Evolutionary conservation across 2,329 filamentous ascomycete species (phyloP), one percentile per base, ranked within the genome.

Genomic region (Ophiobolus disseminans): DNA sequence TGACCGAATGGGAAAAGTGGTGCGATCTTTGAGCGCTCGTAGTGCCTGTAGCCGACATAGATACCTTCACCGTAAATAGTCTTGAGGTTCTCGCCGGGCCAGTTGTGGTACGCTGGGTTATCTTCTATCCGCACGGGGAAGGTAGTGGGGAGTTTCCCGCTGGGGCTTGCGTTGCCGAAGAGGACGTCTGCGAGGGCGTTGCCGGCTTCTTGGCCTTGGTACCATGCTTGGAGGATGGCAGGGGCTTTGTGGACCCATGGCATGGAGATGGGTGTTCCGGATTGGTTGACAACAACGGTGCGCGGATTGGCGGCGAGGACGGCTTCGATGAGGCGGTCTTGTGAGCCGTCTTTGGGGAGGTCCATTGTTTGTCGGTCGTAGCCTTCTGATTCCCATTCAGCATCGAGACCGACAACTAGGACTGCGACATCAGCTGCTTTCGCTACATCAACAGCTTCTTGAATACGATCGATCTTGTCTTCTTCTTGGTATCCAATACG

Each of bases 201-300:
- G 5, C 90, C 90, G 4, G 87, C 88, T 75, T 94, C 90, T 63
- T 94, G 90, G n/a, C 90, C 90, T 51, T 89, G 88, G 63, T 91
- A 94, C 89, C 89, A 94, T 6, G 89, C 82, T 65, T 91, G 87
- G 1, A 91, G 65, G 22, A 91, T 84, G 1, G 86, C 82, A 3
- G 86, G 82, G 2, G 87, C 85, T 17, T 78, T 72, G 54, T 83
- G 77, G 1, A 78, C 82, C 88, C 87, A 91, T 13, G 87, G 86
- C 85, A 89, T 85, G 3, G 80, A 78, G 20, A 88, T 81, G 0
- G 89, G 88, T 0, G 87, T 90, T 19, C 89, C 89, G 1, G 87
- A 89, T 68, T 92, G 88, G 65, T 89, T 85, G 14, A 91, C 86
- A 3, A 93, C 82, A 1, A 85, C 81, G 1, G 86, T 86, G 52